phyloP scores from a whole-genome alignment of 129 eudicot species.

The Deinandra increscens region DNA sequence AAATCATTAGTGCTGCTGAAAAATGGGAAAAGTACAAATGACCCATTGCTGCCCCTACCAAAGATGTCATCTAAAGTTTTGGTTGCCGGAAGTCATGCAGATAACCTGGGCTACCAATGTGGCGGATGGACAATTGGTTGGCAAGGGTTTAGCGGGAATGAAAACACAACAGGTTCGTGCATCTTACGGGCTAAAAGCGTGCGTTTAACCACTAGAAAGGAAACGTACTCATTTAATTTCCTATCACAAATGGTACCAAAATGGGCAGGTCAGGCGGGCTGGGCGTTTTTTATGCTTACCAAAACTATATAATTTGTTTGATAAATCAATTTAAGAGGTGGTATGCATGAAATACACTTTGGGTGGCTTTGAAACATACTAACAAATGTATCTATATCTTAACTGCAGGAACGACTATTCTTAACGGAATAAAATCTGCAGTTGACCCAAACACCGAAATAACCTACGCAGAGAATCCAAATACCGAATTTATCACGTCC shows the following conservation, averaged over 20 bases:
- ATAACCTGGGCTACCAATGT: constrained; percentile 73
- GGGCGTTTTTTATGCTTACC: background rate
- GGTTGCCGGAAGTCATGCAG: constrained; percentile 73
- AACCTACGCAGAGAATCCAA: constrained; percentile 50
- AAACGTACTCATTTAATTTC: background rate
- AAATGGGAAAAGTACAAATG: constrained; percentile 43
- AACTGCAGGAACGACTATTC: constrained; percentile 66
- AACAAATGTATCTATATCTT: background rate
- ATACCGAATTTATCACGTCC: constrained; percentile 36
- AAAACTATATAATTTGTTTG: background rate
- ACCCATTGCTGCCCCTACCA: constrained; percentile 55
- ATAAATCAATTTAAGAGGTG: background rate
- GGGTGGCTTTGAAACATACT: background rate
- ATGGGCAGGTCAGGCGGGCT: background rate
- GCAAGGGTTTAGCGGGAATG: constrained; percentile 73
- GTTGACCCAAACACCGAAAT: constrained; percentile 47
- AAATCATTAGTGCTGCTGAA: constrained; percentile 61
- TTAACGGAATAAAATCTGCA: constrained; percentile 48
- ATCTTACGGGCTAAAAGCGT: background rate
- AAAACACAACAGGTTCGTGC: constrained; percentile 45
- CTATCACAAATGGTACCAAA: background rate
- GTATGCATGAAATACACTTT: background rate
- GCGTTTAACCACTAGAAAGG: background rate
- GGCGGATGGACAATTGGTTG: constrained; percentile 79
- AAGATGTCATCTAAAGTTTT: constrained; percentile 48